Base-by-base conservation (phyloP, 345 rosid genomes). In the Eucalyptus regnans region DNA sequence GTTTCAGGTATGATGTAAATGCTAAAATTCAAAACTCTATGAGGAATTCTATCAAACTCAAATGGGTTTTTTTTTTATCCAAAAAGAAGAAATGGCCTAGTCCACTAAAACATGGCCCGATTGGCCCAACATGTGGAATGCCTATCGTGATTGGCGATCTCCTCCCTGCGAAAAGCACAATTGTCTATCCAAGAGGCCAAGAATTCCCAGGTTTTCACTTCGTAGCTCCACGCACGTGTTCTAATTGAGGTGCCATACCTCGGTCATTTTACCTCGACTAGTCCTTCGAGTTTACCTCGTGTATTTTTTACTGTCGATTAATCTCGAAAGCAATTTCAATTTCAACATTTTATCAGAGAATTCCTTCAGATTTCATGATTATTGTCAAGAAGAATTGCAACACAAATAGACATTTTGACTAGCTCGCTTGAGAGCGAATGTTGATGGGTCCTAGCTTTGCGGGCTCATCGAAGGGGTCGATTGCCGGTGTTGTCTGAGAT, bases 381-480 rank as follows among this genome's bases (percentile, higher is more conserved):
- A 56, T 4, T 56, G 12, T 56, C 29, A 56, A 56, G 62, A 56
- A 4, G 62, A 56, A 56, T 56, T 52, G 58, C 58, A 52, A 18
- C 4, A 18, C 25, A 18, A 1, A 52, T 18, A 4, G 58, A 52
- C 58, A 18, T 52, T 52, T 23, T 1, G 10, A 52, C 58, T 52
- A 5, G 0, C 25, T 52, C 0, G 58, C 58, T 52, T 7, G 2
- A 52, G 25, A 52, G 5, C 2, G 0, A 52, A 0, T 18, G 58
- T 52, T 52, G 25, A 52, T 52, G 23, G 58, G 58, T 18, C 58
- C 58, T 52, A 52, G 58, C 58, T 3, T 3, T 18, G 25, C 25
- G 10, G 58, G 58, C 58, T 52, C 25, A 52, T 52, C 25, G 5
- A 23, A 52, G 10, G 25, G 58, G 58, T 52, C 58, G 5, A 18